Evolutionary conservation across 306 rosid species (phyloP).

Genomic region (Urtica urens): DNA sequence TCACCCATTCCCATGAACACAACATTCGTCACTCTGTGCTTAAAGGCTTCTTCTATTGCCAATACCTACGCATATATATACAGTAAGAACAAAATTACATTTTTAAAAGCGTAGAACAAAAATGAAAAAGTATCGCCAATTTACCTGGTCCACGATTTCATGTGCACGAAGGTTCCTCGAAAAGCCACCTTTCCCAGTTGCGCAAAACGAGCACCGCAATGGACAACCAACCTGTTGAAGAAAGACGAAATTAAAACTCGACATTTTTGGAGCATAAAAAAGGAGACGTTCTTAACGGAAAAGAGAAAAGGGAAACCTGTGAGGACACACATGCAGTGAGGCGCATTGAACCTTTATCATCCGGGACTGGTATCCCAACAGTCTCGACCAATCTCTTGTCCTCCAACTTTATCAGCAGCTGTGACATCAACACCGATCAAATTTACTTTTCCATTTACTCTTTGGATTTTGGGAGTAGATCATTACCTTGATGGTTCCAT

Average conservation of each 20-base stretch:
- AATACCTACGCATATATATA: conserved; percentile 47
- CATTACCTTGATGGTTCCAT: conserved; percentile 83
- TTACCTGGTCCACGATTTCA: conserved; percentile 93
- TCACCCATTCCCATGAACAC: conserved; percentile 99
- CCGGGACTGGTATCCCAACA: conserved; percentile 85
- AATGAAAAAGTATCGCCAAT: too few relatives aligned
- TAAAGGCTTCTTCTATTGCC: conserved; percentile 87
- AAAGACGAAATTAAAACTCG: conserved; percentile 6
- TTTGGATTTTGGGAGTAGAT: neutral
- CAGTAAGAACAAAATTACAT: neutral
- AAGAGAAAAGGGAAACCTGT: conserved; percentile 57
- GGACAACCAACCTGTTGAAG: conserved; percentile 83
- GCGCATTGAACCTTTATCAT: conserved; percentile 43
- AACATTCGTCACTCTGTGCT: conserved; percentile 78
- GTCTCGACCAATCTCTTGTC: conserved; percentile 91
- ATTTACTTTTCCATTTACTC: neutral
- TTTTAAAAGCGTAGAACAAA: conserved; percentile 7
- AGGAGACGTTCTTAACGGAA: too few relatives aligned
- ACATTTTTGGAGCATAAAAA: neutral
- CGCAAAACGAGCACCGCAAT: conserved; percentile 88
- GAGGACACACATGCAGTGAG: conserved; percentile 97
- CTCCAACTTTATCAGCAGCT: conserved; percentile 81
- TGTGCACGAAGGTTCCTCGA: conserved; percentile 77
- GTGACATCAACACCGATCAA: conserved; percentile 25
- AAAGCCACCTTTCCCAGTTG: conserved; percentile 95